A percentile compares a stretch with the other conserved stretches of the same genome.
Evolutionary conservation across 208 protist species (phyloP).

Genomic region (Porcisia hertigi): DNA sequence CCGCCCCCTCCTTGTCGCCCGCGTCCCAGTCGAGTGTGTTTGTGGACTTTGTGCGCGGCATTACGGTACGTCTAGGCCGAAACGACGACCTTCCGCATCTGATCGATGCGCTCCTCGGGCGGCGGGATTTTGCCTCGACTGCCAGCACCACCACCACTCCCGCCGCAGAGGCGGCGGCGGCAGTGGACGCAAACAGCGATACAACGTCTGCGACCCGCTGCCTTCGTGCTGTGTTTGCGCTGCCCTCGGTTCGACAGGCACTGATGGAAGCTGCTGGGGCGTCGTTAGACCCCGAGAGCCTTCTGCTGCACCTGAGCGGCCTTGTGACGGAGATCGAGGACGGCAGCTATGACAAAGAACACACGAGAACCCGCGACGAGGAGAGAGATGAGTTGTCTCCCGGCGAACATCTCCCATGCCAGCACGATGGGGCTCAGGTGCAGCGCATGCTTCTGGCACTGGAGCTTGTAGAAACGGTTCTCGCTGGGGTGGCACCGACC

Average conservation of each 20-base stretch:
- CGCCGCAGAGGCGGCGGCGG: background rate
- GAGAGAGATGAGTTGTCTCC: background rate
- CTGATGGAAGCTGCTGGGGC: slow-evolving; percentile 44
- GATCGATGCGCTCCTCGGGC: slow-evolving; percentile 50
- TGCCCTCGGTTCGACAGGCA: slow-evolving; percentile 40
- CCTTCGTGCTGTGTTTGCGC: slow-evolving; percentile 47
- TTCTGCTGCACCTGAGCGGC: slow-evolving; percentile 42
- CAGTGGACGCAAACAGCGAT: slow-evolving; percentile 17
- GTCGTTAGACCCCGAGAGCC: slow-evolving; percentile 64
- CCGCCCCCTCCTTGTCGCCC: background rate
- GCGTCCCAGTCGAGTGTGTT: slow-evolving; percentile 23
- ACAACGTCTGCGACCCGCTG: slow-evolving; percentile 16
- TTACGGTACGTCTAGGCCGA: slow-evolving; percentile 49
- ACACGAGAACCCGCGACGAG: slow-evolving; percentile 1
- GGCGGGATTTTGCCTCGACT: background rate
- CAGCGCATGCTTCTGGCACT: slow-evolving; percentile 57
- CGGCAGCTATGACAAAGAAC: background rate
- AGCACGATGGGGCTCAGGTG: slow-evolving; percentile 1
- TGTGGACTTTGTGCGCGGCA: slow-evolving; percentile 50
- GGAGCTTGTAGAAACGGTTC: slow-evolving; percentile 57
- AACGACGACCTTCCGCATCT: slow-evolving; percentile 77
- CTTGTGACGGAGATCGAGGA: slow-evolving; percentile 17
- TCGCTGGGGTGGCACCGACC: slow-evolving; percentile 65
- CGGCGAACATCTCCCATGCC: background rate
- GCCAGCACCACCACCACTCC: background rate